phyloP scores from a whole-genome alignment of 768 basidiomycete genomes.

The Saitozyma sp. region DNA sequence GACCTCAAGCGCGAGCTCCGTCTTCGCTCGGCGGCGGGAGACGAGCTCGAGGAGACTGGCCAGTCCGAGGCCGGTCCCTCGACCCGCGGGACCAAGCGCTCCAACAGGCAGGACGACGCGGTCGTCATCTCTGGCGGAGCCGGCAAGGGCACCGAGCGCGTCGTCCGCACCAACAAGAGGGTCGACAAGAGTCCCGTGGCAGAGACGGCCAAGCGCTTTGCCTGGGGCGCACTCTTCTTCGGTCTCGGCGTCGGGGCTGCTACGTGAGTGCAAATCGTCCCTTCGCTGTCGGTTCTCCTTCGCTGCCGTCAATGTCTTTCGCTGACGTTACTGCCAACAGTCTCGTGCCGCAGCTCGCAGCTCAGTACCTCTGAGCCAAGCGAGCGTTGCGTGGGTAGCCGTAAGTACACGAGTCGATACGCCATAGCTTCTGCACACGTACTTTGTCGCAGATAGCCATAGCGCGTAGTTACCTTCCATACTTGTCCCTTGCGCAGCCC shows the following conservation, averaged over 20 bases:
- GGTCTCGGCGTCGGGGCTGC: slow-evolving; percentile 77
- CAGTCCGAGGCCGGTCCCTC: slow-evolving; percentile 3
- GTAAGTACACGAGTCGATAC: no score
- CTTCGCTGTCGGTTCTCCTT: no score
- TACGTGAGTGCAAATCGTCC: slow-evolving; percentile 22
- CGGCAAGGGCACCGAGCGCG: slow-evolving; percentile 57
- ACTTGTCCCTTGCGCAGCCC: no score
- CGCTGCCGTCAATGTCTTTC: no score
- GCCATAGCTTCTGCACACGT: no score
- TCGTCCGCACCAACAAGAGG: slow-evolving; percentile 66
- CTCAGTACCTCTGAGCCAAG: no score
- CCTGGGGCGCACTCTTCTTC: slow-evolving; percentile 82
- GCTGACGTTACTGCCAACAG: no score
- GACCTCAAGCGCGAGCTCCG: slow-evolving; percentile 67
- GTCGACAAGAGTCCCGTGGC: slow-evolving; percentile 55
- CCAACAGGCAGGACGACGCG: slow-evolving; percentile 61
- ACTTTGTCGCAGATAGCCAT: no score
- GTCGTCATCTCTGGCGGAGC: slow-evolving; percentile 39
- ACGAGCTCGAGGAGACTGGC: slow-evolving; percentile 34
- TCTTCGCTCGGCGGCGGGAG: slow-evolving; percentile 37
- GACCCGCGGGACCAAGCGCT: slow-evolving; percentile 56
- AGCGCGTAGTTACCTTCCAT: no score
- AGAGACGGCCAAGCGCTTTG: slow-evolving; percentile 72
- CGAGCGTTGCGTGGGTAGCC: no score
- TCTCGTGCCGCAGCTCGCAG: no score